A percentile compares a stretch with the other conserved stretches of the same genome.
phyloP scores from a whole-genome alignment of 148 eudicot species.

The Nepenthes gracilis region DNA sequence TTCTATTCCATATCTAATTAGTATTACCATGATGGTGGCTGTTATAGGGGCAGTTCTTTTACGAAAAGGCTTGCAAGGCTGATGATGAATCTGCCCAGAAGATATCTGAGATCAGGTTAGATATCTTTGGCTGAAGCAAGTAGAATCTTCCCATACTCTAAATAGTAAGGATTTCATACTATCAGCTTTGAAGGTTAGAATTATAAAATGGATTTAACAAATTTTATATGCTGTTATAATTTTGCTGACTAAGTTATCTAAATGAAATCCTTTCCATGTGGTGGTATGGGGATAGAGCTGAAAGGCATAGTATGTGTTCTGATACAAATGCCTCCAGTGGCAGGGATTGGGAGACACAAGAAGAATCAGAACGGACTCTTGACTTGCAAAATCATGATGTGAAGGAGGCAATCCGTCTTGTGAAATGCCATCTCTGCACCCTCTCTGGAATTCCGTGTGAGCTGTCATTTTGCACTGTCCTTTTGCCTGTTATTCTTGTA shows the following conservation, averaged over 20 bases:
- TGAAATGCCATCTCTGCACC: slow-evolving; percentile 35
- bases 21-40: neutral
- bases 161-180: neutral
- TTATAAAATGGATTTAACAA: neutral
- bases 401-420: slow-evolving; percentile 31
- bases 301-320: neutral
- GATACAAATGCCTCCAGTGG: neutral
- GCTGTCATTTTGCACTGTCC: slow-evolving; percentile 8
- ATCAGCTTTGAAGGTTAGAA: neutral
- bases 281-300: neutral
- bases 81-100: slow-evolving; percentile 34
- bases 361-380: slow-evolving; percentile 13
- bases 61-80: slow-evolving; percentile 37
- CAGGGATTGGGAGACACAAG: slow-evolving; percentile 15
- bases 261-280: too few species aligned
- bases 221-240: neutral
- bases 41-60: slow-evolving; percentile 28
- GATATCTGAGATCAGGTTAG: slow-evolving; percentile 28
- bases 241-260: neutral
- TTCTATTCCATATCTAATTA: too few species aligned
- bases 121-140: neutral
- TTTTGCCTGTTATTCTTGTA: neutral
- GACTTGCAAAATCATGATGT: slow-evolving; percentile 27
- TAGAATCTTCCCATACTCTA: neutral
- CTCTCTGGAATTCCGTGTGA: slow-evolving; percentile 38